These are phyloP conservation scores for Clitoria ternatea DNA, from an alignment of 306 rosid genomes.

Conservation along the genomic window DNA sequence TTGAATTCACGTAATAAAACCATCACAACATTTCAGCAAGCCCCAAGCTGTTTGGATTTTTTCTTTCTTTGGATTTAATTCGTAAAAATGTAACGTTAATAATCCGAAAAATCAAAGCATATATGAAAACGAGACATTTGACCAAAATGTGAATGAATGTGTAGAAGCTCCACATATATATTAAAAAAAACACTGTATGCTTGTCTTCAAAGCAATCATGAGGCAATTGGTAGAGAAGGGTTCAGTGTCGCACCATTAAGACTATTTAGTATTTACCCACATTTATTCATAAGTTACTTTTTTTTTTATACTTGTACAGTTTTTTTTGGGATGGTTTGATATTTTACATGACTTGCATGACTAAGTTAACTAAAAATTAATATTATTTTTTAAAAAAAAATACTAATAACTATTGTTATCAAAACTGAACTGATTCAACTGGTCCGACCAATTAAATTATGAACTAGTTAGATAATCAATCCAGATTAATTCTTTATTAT, in stretches of 20 bases:
- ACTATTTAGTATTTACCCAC: background rate
- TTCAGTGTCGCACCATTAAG: background rate
- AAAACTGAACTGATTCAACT: too few species aligned
- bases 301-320: too few species aligned
- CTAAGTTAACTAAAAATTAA: background rate
- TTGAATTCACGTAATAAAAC: too few species aligned
- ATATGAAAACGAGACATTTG: background rate
- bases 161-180: background rate
- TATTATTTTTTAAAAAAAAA: too few species aligned
- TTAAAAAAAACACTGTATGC: background rate
- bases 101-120: background rate
- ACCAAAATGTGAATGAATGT: background rate
- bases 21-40: too few species aligned
- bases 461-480: too few species aligned
- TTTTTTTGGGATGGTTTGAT: too few species aligned
- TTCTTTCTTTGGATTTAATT: background rate
- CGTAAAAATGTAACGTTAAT: background rate
- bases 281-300: background rate
- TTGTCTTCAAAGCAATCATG: slow-evolving; percentile 30
- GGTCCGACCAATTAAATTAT: too few species aligned
- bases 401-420: too few species aligned
- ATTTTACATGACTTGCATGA: background rate
- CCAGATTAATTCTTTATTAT: too few species aligned
- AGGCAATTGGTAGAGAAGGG: background rate
- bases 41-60: too few species aligned